Base-by-base conservation (phyloP, 1,139 yeast species). In the Pichia sp. region DNA sequence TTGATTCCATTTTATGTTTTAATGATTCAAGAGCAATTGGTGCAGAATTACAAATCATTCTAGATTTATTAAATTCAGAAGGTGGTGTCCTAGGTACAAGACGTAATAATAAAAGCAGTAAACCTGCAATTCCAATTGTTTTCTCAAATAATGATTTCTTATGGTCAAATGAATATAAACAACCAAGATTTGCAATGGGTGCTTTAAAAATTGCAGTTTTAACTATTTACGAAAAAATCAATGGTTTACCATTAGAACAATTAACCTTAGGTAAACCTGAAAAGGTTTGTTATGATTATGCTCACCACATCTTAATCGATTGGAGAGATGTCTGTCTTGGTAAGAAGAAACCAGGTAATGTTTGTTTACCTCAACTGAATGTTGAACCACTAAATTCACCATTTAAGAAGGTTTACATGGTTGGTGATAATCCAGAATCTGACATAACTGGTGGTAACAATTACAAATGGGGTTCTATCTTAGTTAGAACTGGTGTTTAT, bases 381-480 rank as follows among this genome's bases (percentile, higher is more conserved):
- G 55, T 50, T 23, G 56, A 68, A 7, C 79, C 78, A 3, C 46
- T 47, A 11, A 46, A 55, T n/a, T 60, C 73, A 8, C 79, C 79
- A 3, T 79, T 80, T 54, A 65, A 70, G 26, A 68, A 73, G 35
- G 84, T 90, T 2, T 90, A 74, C 68, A 92, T 92, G 98, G 86
- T 92, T 32, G 98, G 98, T 27, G 98, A 92, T 66, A 92, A 92
- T 64, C 97, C 97, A 4, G 92, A 82, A 29, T 80, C 90, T 47
- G 98, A 92, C 62, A 92, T 92, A 43, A 74, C 76, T 53, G 97
- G 98, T 0, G 98, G 96, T 2, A 82, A 85, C 59, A 72, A 71
- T 49, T 80, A 81, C 61, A 96, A 96, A 3, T 92, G 97, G 97
- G 79, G 83, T 45, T 82, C 92, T 22, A 75, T 88, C 43, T 73